phyloP scores from a whole-genome alignment of 2,329 filamentous ascomycete genomes.

The Diplodia corticola region DNA sequence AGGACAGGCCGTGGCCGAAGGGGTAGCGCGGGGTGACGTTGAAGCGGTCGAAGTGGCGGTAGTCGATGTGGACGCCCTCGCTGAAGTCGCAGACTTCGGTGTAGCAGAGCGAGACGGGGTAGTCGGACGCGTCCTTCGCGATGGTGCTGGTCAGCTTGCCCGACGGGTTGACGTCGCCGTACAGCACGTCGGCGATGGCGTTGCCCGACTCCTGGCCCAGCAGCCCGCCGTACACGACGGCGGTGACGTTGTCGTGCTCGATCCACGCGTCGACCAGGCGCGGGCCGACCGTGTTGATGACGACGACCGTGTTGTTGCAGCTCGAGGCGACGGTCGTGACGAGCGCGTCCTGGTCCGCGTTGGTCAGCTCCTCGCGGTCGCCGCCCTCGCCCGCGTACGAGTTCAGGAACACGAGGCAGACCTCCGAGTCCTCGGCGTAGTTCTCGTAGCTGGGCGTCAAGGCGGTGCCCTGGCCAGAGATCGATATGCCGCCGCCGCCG shows the following conservation, averaged over 20 bases:
- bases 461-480: constrained; percentile 9
- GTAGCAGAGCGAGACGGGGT: constrained; percentile 37
- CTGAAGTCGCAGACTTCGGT: constrained; percentile 29
- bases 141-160: constrained; percentile 87
- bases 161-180: constrained; percentile 73
- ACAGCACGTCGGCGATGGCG: constrained; percentile 75
- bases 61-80: constrained; percentile 49
- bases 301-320: constrained; percentile 66
- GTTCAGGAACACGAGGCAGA: constrained; percentile 24
- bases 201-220: constrained; percentile 67
- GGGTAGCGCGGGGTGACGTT: constrained; percentile 40
- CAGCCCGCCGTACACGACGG: constrained; percentile 15
- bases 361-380: constrained; percentile 15
- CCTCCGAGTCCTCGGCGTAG: constrained; percentile 17
- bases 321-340: constrained; percentile 71
- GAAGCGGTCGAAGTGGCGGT: constrained; percentile 45
- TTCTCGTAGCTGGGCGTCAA: constrained; percentile 7
- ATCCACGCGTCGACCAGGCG: constrained; percentile 21
- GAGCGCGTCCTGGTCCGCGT: constrained; percentile 46
- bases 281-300: constrained; percentile 46
- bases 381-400: constrained; percentile 11
- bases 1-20: constrained; percentile 22
- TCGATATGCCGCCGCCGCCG: constrained; percentile 5
- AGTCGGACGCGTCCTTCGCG: constrained; percentile 69
- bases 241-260: constrained; percentile 18